A percentile compares a stretch with the other conserved stretches of the same genome.
Conservation (phyloP, 1,284 basidiomycete genomes). For the Trametes sp. region DNA sequence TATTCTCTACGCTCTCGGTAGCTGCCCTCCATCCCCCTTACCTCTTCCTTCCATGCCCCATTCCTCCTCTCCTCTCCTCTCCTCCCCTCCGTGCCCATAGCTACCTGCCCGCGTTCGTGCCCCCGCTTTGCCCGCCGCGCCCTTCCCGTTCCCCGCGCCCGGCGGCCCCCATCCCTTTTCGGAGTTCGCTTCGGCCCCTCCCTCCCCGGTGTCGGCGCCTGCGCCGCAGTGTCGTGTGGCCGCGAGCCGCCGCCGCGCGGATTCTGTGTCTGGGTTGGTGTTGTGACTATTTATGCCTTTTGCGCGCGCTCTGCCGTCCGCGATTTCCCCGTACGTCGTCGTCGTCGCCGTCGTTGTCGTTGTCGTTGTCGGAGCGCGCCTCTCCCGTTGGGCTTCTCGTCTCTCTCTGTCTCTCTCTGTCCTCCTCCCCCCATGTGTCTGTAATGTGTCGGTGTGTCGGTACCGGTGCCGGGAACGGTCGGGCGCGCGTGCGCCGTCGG, state of each 20-base stretch:
- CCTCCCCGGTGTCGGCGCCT: constrained; percentile 17
- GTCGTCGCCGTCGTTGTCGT: not conserved
- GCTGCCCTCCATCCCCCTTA: constrained; percentile 5
- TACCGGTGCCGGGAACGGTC: constrained; percentile 15
- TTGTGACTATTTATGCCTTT: constrained; percentile 32
- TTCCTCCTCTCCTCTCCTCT: not conserved
- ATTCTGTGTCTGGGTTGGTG: constrained; percentile 25
- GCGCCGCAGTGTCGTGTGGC: constrained; percentile 29
- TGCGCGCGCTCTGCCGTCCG: not conserved
- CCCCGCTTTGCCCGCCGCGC: constrained; percentile 11
- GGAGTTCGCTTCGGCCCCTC: not conserved
- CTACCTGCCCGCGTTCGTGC: constrained; percentile 3
- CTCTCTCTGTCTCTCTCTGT: not conserved
- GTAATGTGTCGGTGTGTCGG: constrained; percentile 6
- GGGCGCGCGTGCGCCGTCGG: not conserved
- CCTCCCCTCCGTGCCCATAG: not conserved
- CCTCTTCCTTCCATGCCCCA: constrained; percentile 1
- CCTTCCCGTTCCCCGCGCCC: constrained; percentile 3
- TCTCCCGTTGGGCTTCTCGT: not conserved
- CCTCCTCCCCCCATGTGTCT: not conserved
- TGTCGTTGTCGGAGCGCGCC: not conserved
- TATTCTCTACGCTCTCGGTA: constrained; percentile 23
- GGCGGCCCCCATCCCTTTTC: constrained; percentile 16
- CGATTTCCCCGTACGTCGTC: not conserved
- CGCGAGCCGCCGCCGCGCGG: constrained; percentile 24